A percentile compares a stretch with the other conserved stretches of the same genome.
Conservation (phyloP, 768 basidiomycete genomes). For the Clitopilus passeckerianus region DNA sequence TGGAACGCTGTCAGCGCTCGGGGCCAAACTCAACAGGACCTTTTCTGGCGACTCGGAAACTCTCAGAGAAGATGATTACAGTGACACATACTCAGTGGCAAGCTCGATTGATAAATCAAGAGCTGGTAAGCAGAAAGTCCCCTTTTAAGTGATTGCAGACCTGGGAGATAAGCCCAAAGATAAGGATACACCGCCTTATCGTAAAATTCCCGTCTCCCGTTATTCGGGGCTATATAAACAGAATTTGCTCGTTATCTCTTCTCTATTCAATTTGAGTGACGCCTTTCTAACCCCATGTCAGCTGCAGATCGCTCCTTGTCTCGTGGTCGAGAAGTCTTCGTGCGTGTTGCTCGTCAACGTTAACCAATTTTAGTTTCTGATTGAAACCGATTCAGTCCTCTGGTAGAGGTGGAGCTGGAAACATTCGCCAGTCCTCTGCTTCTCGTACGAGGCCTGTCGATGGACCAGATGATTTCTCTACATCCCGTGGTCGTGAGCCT, state of each 20-base stretch:
- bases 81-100: neutral
- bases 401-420: conserved; percentile 67
- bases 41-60: neutral
- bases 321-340: conserved; percentile 55
- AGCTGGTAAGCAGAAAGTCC: neutral
- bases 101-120: neutral
- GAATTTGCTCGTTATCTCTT: neutral
- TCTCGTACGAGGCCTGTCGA: conserved; percentile 41
- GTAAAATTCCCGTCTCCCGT: neutral
- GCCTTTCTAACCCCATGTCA: conserved; percentile 15
- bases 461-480: conserved; percentile 52
- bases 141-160: neutral
- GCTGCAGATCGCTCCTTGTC: conserved; percentile 44
- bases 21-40: neutral
- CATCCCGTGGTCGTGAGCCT: conserved; percentile 60
- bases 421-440: conserved; percentile 47
- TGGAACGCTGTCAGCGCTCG: neutral
- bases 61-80: neutral
- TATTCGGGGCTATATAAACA: neutral
- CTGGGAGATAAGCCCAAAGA: neutral
- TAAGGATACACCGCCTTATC: conserved; percentile 1
- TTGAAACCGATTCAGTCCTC: conserved; percentile 35
- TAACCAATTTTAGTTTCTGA: neutral
- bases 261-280: neutral
- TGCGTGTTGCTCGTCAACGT: conserved; percentile 25